phyloP scores from a whole-genome alignment of 352 stramenopile species.

The Nothophytophthora sp. region DNA sequence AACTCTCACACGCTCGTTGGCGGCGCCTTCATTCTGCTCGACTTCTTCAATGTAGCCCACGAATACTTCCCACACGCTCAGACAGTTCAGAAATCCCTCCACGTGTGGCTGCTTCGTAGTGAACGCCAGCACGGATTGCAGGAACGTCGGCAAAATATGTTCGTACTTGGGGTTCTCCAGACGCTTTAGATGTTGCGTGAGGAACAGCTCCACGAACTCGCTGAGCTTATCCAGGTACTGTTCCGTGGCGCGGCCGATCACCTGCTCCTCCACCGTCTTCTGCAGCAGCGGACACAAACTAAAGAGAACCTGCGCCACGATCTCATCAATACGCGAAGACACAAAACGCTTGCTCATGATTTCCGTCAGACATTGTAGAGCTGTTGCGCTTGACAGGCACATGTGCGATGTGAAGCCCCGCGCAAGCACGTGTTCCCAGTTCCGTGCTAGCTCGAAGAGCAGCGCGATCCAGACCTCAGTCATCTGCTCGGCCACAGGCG shows the following conservation, averaged over 20 bases:
- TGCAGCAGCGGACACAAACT: slow-evolving; percentile 62
- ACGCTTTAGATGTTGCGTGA: slow-evolving; percentile 76
- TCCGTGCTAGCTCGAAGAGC: slow-evolving; percentile 57
- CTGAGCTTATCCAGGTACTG: slow-evolving; percentile 78
- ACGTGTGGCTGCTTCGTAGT: slow-evolving; percentile 76
- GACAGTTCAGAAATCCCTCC: slow-evolving; percentile 74
- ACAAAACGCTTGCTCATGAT: slow-evolving; percentile 70
- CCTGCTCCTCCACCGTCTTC: slow-evolving; percentile 54
- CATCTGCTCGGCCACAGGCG: slow-evolving; percentile 54
- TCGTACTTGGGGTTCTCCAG: slow-evolving; percentile 59
- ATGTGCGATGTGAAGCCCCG: slow-evolving; percentile 26
- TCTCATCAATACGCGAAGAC: slow-evolving; percentile 34
- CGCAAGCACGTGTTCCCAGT: slow-evolving; percentile 32
- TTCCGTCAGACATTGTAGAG: slow-evolving; percentile 62
- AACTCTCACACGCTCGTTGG: slow-evolving; percentile 45
- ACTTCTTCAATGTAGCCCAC: slow-evolving; percentile 82
- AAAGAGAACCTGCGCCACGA: slow-evolving; percentile 60
- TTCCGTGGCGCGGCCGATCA: slow-evolving; percentile 47
- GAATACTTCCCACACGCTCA: slow-evolving; percentile 84
- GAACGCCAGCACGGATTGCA: slow-evolving; percentile 58
- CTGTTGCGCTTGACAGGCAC: slow-evolving; percentile 48
- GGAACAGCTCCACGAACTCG: slow-evolving; percentile 71
- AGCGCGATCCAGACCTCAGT: slow-evolving; percentile 59
- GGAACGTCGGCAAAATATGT: slow-evolving; percentile 50
- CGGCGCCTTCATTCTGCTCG: slow-evolving; percentile 64